Evolutionary conservation across 176 grass and related monocot genomes (phyloP).

Genomic region (Musa troglodytarum): DNA sequence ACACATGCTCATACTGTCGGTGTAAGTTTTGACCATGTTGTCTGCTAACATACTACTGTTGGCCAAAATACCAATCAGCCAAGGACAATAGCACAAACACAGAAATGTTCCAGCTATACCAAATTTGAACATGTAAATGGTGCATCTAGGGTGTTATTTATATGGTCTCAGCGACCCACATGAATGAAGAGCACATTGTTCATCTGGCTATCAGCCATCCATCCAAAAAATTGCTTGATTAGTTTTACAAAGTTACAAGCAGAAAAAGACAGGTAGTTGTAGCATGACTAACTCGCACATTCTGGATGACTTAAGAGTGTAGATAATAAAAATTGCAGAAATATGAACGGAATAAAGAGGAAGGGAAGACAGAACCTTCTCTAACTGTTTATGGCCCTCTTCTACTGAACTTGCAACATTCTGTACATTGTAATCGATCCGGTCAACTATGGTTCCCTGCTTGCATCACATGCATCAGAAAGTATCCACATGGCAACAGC

Average conservation of each 20-base stretch:
- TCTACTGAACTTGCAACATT: constrained; percentile 43
- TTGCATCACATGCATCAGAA: constrained; percentile 5
- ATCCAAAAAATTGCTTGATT: neutral
- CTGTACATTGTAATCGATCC: constrained; percentile 39
- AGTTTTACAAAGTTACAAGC: neutral
- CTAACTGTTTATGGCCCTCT: constrained; percentile 71
- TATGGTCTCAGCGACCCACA: too few species aligned
- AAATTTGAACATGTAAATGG: too few species aligned
- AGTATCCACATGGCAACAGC: neutral
- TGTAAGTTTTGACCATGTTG: neutral
- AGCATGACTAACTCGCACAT: neutral
- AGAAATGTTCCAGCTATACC: too few species aligned
- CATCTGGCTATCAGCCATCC: neutral
- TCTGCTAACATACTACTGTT: too few species aligned
- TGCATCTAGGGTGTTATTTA: too few species aligned
- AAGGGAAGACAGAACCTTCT: constrained; percentile 47
- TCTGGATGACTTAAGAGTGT: neutral
- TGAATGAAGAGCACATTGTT: too few species aligned
- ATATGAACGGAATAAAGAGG: neutral
- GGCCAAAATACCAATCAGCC: neutral
- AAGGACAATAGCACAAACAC: too few species aligned
- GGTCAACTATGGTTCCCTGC: constrained; percentile 17
- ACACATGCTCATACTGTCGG: neutral
- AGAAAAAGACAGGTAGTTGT: neutral
- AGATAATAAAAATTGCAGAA: neutral